phyloP scores from a whole-genome alignment of 257 asterid genomes.

The Forsythia viridissima region DNA sequence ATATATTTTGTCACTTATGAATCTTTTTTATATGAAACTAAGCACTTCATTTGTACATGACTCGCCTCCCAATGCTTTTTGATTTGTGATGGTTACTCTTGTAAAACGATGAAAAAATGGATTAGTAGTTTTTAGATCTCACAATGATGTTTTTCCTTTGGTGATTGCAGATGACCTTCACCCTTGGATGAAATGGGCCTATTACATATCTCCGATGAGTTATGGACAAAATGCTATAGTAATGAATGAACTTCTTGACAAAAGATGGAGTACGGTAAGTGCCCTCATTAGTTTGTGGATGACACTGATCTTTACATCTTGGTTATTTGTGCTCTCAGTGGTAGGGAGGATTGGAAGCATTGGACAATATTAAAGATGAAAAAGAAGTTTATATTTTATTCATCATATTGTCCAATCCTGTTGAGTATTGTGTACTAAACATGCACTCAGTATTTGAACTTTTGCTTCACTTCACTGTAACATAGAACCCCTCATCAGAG shows the following conservation, averaged over 20 bases:
- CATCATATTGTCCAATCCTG: no score
- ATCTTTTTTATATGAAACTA: neutral
- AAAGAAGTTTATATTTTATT: no score
- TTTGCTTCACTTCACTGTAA: neutral
- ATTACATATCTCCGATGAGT: slow-evolving; percentile 55
- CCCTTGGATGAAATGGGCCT: slow-evolving; percentile 54
- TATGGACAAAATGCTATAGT: slow-evolving; percentile 56
- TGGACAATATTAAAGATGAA: neutral
- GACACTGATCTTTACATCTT: no score
- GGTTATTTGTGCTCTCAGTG: no score
- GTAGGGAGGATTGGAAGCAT: no score
- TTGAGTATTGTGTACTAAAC: neutral
- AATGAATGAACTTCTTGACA: slow-evolving; percentile 52
- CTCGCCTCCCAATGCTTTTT: neutral
- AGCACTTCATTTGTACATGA: neutral
- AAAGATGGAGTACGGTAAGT: slow-evolving; percentile 56
- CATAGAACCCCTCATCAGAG: neutral
- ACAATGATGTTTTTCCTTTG: slow-evolving; percentile 2
- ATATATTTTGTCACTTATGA: neutral
- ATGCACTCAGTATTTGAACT: neutral
- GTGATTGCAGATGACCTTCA: slow-evolving; percentile 40
- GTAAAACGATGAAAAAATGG: neutral
- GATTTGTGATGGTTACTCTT: neutral
- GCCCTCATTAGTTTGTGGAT: slow-evolving; percentile 1
- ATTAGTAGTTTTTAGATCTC: neutral